phyloP scores from a whole-genome alignment of 192 early-diverging fungal species.

The Linnemannia zychae region DNA sequence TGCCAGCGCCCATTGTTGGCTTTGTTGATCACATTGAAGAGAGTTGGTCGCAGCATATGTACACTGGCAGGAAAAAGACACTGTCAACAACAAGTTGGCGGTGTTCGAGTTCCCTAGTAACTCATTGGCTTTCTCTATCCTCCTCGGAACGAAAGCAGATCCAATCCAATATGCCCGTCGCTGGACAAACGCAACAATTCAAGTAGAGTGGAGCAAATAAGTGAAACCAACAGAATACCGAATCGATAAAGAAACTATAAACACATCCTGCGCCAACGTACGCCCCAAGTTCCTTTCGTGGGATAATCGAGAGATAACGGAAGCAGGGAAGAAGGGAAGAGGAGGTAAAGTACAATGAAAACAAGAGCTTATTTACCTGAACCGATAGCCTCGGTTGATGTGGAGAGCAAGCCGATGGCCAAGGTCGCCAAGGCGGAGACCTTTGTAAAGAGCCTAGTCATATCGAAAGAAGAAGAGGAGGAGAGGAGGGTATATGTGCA shows the following conservation, averaged over 20 bases:
- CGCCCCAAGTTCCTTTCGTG: not conserved
- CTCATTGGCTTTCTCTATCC: no score
- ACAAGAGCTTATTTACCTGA: constrained; percentile 9
- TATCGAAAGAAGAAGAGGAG: not conserved
- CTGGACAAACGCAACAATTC: not conserved
- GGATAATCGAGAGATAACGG: not conserved
- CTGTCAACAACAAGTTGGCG: not conserved
- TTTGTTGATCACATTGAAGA: not conserved
- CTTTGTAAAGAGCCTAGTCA: constrained; percentile 30
- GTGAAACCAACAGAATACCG: not conserved
- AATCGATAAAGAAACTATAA: not conserved
- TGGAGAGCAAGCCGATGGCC: constrained; percentile 8
- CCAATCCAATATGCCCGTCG: not conserved
- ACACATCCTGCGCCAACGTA: not conserved
- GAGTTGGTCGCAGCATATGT: not conserved
- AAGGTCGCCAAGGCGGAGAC: constrained; percentile 19
- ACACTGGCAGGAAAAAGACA: not conserved
- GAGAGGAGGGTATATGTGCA: constrained; percentile 8
- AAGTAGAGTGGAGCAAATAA: not conserved
- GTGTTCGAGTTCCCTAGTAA: not conserved
- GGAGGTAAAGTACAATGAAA: not conserved
- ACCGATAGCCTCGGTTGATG: constrained; percentile 23
- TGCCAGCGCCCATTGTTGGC: not conserved
- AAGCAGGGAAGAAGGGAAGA: not conserved
- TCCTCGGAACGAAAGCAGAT: not conserved